These are phyloP conservation scores for Fusarium sacchari DNA, from an alignment of 2,329 filamentous ascomycete genomes.

Conservation along the genomic window DNA sequence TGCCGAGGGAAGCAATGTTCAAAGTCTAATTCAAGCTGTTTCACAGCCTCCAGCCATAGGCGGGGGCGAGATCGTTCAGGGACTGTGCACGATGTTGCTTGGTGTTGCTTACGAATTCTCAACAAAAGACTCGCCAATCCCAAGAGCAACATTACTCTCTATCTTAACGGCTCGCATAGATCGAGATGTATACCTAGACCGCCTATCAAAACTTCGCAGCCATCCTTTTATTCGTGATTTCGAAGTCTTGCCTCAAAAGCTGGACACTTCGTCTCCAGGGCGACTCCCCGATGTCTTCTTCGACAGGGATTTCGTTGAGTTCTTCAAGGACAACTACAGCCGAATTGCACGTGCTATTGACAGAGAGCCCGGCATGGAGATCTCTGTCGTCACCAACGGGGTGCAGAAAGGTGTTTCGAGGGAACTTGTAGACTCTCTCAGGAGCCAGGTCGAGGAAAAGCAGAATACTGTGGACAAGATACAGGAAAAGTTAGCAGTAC, in stretches of 20 bases:
- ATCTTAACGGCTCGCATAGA: slow-evolving; percentile 81
- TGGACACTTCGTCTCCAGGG: slow-evolving; percentile 58
- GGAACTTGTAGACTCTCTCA: slow-evolving; percentile 87
- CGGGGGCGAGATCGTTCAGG: slow-evolving; percentile 76
- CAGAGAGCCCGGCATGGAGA: slow-evolving; percentile 87
- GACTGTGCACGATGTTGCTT: slow-evolving; percentile 84
- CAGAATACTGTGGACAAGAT: slow-evolving; percentile 62
- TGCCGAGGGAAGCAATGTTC: slow-evolving; percentile 90
- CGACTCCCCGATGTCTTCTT: slow-evolving; percentile 84
- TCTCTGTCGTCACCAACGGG: slow-evolving; percentile 81
- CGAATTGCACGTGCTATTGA: slow-evolving; percentile 86
- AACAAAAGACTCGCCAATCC: slow-evolving; percentile 93
- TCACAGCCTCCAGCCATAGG: slow-evolving; percentile 66
- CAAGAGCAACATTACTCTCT: slow-evolving; percentile 81
- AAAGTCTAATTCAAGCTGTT: slow-evolving; percentile 81
- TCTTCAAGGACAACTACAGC: slow-evolving; percentile 95
- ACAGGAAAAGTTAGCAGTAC: slow-evolving; percentile 56
- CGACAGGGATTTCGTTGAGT: slow-evolving; percentile 87
- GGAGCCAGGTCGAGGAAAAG: slow-evolving; percentile 79
- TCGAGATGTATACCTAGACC: slow-evolving; percentile 87
- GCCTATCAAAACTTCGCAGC: slow-evolving; percentile 79
- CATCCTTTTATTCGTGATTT: slow-evolving; percentile 87
- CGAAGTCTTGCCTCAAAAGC: slow-evolving; percentile 81
- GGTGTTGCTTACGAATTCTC: slow-evolving; percentile 97
- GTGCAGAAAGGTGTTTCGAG: slow-evolving; percentile 92